These are phyloP conservation scores for Bacidia gigantensis DNA, from an alignment of 495 filamentous ascomycete genomes.

Conservation along the genomic window DNA sequence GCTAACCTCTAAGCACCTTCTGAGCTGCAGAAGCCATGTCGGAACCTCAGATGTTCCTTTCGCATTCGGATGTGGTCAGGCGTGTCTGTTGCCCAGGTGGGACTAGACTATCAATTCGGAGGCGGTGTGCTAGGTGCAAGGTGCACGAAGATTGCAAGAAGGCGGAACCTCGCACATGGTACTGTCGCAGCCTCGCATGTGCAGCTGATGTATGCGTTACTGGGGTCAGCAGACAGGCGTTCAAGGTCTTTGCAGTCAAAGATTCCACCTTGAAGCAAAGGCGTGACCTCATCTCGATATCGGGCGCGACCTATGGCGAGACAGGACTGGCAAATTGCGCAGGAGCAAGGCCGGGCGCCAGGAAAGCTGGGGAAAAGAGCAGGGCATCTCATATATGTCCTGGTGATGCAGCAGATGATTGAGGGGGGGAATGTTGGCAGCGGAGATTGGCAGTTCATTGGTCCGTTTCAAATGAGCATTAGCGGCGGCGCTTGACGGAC, in stretches of 20 bases:
- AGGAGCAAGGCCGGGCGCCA: not conserved
- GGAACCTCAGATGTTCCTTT: no score
- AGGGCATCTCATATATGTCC: not conserved
- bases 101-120: no score
- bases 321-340: not conserved
- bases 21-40: no score
- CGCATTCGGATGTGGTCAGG: no score
- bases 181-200: no score
- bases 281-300: not conserved
- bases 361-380: not conserved
- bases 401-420: not conserved
- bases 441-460: not conserved
- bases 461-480: slow-evolving; percentile 2
- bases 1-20: no score
- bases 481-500: not conserved
- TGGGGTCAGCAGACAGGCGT: not conserved
- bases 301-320: not conserved
- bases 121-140: no score
- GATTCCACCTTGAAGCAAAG: not conserved
- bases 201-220: not conserved
- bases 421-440: not conserved
- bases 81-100: no score
- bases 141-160: no score
- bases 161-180: no score
- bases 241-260: not conserved